Evolutionary conservation across 331 rosid species (phyloP).

Genomic region (Quercus phellos): DNA sequence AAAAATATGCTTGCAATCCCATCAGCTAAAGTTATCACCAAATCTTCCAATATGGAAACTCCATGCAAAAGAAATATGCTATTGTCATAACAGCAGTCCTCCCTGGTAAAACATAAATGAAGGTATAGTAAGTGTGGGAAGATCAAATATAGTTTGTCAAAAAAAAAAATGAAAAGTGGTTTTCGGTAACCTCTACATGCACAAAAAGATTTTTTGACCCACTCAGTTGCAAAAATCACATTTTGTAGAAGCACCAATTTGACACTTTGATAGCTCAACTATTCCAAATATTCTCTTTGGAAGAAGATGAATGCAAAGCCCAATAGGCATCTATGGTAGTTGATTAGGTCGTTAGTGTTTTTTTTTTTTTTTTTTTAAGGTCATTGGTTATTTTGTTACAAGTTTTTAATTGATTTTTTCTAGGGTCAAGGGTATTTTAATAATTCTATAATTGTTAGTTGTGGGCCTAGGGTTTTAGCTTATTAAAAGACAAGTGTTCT

Average conservation of each 20-base stretch:
- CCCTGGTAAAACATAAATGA: conserved; percentile 42
- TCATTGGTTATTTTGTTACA: too few species aligned
- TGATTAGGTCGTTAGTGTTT: background rate
- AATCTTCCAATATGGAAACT: conserved; percentile 81
- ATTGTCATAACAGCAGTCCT: conserved; percentile 50
- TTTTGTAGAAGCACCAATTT: too few species aligned
- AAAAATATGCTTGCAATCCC: conserved; percentile 77
- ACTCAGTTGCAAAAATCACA: too few species aligned
- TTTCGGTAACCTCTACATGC: too few species aligned
- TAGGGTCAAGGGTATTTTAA: background rate
- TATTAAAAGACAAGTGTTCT: background rate
- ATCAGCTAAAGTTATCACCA: conserved; percentile 76
- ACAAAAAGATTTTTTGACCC: too few species aligned
- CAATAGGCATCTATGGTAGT: background rate
- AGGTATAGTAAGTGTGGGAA: conserved; percentile 19
- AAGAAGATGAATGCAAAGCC: background rate
- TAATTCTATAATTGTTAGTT: background rate
- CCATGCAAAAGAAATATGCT: conserved; percentile 61
- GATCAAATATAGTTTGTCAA: background rate
- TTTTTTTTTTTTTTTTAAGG: background rate
- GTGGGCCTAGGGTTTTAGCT: background rate
- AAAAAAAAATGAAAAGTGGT: conserved; percentile 1
- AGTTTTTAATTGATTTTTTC: background rate
- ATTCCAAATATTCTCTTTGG: background rate
- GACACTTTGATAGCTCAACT: too few species aligned